These are phyloP conservation scores for Globisporangium viniferum DNA, from an alignment of 352 stramenopile genomes.

Conservation along the genomic window DNA sequence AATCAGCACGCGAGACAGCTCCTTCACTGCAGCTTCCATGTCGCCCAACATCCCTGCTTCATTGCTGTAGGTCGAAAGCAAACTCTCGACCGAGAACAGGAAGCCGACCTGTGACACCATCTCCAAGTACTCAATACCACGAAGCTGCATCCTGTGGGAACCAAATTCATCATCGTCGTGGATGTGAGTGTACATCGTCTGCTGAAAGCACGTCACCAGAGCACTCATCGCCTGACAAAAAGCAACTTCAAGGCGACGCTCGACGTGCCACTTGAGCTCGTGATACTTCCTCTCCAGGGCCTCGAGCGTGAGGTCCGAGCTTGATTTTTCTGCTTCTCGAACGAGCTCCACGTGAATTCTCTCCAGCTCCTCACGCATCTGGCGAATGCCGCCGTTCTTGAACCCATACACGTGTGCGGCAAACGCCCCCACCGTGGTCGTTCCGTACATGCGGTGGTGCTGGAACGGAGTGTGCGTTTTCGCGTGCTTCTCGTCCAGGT, in stretches of 20 bases:
- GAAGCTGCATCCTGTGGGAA: constrained; percentile 28
- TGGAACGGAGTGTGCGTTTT: constrained; percentile 33
- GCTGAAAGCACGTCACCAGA: constrained; percentile 83
- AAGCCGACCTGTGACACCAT: constrained; percentile 69
- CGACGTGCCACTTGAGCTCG: constrained; percentile 81
- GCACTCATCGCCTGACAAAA: constrained; percentile 81
- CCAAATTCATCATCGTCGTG: constrained; percentile 44
- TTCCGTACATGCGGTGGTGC: constrained; percentile 70
- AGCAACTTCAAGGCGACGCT: constrained; percentile 78
- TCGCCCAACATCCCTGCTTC: constrained; percentile 84
- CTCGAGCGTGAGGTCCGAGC: constrained; percentile 71
- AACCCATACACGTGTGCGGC: constrained; percentile 84
- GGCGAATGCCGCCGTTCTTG: constrained; percentile 67
- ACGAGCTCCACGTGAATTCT: constrained; percentile 42
- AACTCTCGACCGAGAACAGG: constrained; percentile 79
- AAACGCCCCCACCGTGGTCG: constrained; percentile 79
- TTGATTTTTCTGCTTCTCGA: constrained; percentile 48
- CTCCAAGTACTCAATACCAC: constrained; percentile 66
- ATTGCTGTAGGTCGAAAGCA: constrained; percentile 84
- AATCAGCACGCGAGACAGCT: constrained; percentile 64
- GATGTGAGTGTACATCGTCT: constrained; percentile 79
- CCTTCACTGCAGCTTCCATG: constrained; percentile 76
- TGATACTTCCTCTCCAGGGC: constrained; percentile 74
- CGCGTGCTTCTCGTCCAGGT: constrained; percentile 2
- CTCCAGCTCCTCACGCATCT: constrained; percentile 69